phyloP scores from a whole-genome alignment of 371 early-diverging fungal species.

The Saksenaea oblongispora region DNA sequence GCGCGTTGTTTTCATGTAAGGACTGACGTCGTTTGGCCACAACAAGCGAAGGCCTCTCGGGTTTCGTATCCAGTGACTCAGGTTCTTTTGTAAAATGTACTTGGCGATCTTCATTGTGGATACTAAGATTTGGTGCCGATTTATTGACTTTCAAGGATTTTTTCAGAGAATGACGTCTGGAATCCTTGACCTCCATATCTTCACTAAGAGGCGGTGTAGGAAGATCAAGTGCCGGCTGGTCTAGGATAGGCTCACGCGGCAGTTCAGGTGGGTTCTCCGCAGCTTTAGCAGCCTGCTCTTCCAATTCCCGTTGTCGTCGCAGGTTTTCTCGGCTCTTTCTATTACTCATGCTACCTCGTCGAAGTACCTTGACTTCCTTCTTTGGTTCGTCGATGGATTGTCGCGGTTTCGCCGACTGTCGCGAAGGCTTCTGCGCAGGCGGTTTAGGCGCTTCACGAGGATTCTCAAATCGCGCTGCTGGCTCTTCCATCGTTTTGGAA shows the following conservation, averaged over 20 bases:
- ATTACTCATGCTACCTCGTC: conserved; percentile 42
- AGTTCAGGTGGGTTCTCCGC: conserved; percentile 1
- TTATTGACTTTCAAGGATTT: conserved; percentile 9
- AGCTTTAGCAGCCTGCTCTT: conserved; percentile 10
- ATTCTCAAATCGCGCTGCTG: conserved; percentile 10
- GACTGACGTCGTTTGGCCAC: conserved; percentile 18
- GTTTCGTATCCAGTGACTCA: not conserved
- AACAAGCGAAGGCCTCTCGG: conserved; percentile 17
- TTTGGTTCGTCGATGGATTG: not conserved
- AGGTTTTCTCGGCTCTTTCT: conserved; percentile 42
- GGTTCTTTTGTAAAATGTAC: conserved; percentile 9
- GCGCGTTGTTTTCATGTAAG: conserved; percentile 34
- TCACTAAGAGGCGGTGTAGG: not conserved
- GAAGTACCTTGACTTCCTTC: conserved; percentile 13
- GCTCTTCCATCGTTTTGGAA: not conserved
- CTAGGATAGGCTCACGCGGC: not conserved
- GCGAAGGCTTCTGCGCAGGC: conserved; percentile 4
- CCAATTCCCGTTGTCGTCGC: conserved; percentile 19
- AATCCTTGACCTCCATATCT: not conserved
- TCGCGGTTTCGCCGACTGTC: not conserved
- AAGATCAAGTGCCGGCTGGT: not conserved
- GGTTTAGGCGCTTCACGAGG: conserved; percentile 18
- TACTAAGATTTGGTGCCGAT: conserved; percentile 8
- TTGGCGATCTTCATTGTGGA: conserved; percentile 9
- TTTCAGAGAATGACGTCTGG: conserved; percentile 6